Percentiles rank a stretch among this genome's conserved stretches.
phyloP scores from a whole-genome alignment of 345 rosid species.

The Atalantia buxifolia region DNA sequence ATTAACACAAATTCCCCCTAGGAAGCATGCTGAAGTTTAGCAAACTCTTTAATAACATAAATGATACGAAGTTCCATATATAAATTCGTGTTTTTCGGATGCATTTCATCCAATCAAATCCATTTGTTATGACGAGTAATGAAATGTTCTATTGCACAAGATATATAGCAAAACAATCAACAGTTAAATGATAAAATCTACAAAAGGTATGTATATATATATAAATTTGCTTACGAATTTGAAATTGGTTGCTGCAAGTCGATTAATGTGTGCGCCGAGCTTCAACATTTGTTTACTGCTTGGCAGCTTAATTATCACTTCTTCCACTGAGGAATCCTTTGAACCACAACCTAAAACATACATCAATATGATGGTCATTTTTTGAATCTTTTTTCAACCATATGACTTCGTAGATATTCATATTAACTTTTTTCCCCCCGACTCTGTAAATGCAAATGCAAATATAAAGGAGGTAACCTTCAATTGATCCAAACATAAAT shows the following conservation, averaged over 20 bases:
- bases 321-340: constrained; percentile 90
- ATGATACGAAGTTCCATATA: too few relatives aligned
- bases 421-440: not conserved
- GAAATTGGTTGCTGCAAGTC: not conserved
- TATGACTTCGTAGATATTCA: not conserved
- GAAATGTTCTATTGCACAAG: too few relatives aligned
- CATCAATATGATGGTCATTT: not conserved
- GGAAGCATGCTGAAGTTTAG: not conserved
- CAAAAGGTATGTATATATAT: not conserved
- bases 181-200: too few relatives aligned
- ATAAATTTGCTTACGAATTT: not conserved
- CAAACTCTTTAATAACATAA: too few relatives aligned
- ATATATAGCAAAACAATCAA: too few relatives aligned
- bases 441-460: not conserved
- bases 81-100: too few relatives aligned
- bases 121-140: not conserved
- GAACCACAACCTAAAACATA: constrained; percentile 65
- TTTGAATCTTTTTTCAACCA: not conserved
- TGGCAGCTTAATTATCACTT: constrained; percentile 32
- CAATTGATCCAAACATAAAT: not conserved
- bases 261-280: not conserved
- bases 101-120: not conserved
- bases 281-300: not conserved
- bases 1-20: not conserved
- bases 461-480: not conserved